These are phyloP conservation scores for Pittosporum tobira DNA, from an alignment of 129 eudicot species.

Conservation along the genomic window DNA sequence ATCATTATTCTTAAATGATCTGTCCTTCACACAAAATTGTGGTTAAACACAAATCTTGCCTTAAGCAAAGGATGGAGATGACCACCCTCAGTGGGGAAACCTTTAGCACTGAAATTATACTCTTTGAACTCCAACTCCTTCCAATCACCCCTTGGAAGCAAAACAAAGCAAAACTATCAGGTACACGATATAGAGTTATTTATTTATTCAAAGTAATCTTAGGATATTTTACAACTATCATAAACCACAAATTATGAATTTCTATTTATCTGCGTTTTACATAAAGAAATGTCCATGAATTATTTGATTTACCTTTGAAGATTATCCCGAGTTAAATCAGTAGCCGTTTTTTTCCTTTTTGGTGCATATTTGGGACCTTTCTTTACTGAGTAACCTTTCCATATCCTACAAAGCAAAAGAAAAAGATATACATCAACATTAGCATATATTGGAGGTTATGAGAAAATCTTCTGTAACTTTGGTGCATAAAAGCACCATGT, in stretches of 20 bases:
- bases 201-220: not conserved
- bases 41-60: slow-evolving; percentile 30
- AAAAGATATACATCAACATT: slow-evolving; percentile 6
- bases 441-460: not conserved
- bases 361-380: slow-evolving; percentile 92
- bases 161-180: slow-evolving; percentile 7
- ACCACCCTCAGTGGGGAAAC: slow-evolving; percentile 83
- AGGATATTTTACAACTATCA: not conserved
- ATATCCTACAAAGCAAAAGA: slow-evolving; percentile 40
- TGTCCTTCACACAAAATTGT: too few species aligned
- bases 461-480: not conserved
- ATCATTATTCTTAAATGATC: too few species aligned
- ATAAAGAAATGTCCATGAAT: not conserved
- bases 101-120: slow-evolving; percentile 90
- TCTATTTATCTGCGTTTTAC: not conserved
- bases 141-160: slow-evolving; percentile 77
- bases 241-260: not conserved
- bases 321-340: slow-evolving; percentile 79
- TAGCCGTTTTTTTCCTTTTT: slow-evolving; percentile 79
- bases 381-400: slow-evolving; percentile 81
- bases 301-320: slow-evolving; percentile 50
- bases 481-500: not conserved
- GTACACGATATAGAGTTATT: not conserved
- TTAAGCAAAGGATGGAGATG: slow-evolving; percentile 83
- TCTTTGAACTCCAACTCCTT: slow-evolving; percentile 78